Base-by-base conservation (phyloP, 352 stramenopile species). In the Thraustochytrium sp. region DNA sequence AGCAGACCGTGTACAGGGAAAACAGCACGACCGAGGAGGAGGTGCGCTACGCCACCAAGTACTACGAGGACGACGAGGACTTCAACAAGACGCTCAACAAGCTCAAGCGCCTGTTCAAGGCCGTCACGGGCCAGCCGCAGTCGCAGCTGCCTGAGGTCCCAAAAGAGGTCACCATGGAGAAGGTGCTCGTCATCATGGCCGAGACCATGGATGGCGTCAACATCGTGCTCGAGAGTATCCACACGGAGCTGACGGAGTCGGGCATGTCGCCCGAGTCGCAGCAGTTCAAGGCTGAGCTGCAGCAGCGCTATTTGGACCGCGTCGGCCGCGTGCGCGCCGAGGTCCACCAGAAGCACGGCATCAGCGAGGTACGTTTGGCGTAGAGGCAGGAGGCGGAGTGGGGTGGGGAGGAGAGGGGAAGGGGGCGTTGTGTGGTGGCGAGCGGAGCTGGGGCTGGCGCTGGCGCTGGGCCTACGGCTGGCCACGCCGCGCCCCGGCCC, bases 1-100 rank as follows among this genome's bases (percentile, higher is more conserved):
- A 80, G 68, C 42, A 80, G 68, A 80, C 26, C 51, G 68, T 80
- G 68, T 80, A 80, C 68, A 63, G 29, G 46, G 68, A 80, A 53
- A 55, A 55, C 53, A 80, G 63, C 44, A 80, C 68, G 16, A 80
- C 68, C 68, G 68, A 80, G 68, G 68, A 80, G 3, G 68, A 80
- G 42, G 68, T 80, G 13, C 68, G 68, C 68, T 13, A 51, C 23
- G 68, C 68, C 34, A 65, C 68, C 29, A 13, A 34, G 46, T 80
- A 38, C 46, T 80, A 80, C 68, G 68, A 80, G 37, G 53, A 63
- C 53, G 68, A 80, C 68, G 48, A 61, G 53, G 68, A 80, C 36
- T 80, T 80, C 42, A 80, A 80, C 34, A 61, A 80, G 68, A 65
- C 68, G 18, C 48, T 80, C 48, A 38, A 51, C 68, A 80, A 80